Percentiles rank a stretch among this genome's conserved stretches.
Evolutionary conservation across 2,329 filamentous ascomycete genomes (phyloP).

Genomic region (Neonectria punicea): DNA sequence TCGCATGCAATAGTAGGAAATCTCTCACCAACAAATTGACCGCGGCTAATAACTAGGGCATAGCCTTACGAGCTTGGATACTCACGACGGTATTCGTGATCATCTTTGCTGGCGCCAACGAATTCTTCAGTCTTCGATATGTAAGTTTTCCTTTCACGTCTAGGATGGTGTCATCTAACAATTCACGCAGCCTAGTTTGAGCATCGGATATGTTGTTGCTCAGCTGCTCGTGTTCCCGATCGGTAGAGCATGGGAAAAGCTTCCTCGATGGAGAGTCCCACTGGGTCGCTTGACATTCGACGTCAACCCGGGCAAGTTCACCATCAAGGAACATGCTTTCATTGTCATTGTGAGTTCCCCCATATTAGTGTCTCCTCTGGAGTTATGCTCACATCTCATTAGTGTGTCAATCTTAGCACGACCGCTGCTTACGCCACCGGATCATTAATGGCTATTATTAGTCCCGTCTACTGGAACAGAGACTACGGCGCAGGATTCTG

Average conservation of each 20-base stretch:
- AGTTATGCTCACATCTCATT: not conserved
- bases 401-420: conserved; percentile 20
- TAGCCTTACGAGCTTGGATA: conserved; percentile 18
- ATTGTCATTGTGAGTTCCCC: conserved; percentile 14
- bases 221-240: conserved; percentile 22
- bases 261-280: conserved; percentile 21
- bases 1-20: conserved; percentile 14
- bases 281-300: conserved; percentile 14
- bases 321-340: conserved; percentile 20
- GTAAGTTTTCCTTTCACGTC: not conserved
- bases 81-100: conserved; percentile 17
- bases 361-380: accelerated
- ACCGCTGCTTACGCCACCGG: conserved; percentile 18
- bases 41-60: not conserved
- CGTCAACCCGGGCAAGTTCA: conserved; percentile 17
- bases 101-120: conserved; percentile 18
- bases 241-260: conserved; percentile 15
- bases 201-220: conserved; percentile 20
- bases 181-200: conserved; percentile 3
- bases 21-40: too few relatives aligned
- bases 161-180: not conserved
- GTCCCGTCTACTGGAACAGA: conserved; percentile 22
- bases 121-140: conserved; percentile 25
- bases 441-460: conserved; percentile 23
- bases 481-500: conserved; percentile 23